Conservation (phyloP, 176 grass and related monocot genomes). For the Zoysia japonica region DNA sequence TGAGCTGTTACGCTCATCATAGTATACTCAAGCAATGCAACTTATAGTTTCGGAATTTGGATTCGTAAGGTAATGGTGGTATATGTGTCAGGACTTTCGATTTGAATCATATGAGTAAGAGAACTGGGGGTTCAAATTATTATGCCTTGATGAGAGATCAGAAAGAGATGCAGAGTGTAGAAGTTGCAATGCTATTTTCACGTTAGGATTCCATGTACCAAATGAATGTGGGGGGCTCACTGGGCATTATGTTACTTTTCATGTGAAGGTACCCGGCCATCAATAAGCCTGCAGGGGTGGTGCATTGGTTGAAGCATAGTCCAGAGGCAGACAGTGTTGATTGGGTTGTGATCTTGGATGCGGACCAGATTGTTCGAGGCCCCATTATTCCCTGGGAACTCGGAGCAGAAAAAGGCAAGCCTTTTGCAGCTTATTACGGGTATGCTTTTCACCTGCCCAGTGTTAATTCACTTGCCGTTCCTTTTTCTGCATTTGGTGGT, state of each 20-base stretch:
- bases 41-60: constrained; percentile 7
- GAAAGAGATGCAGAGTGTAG: neutral
- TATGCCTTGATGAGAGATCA: neutral
- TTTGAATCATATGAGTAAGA: neutral
- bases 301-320: constrained; percentile 93
- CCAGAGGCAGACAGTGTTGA: constrained; percentile 81
- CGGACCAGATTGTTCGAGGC: constrained; percentile 88
- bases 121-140: neutral
- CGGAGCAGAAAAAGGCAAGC: constrained; percentile 85
- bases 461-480: neutral
- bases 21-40: neutral
- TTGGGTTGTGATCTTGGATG: constrained; percentile 92
- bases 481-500: neutral
- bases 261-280: constrained; percentile 85
- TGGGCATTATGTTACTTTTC: constrained; percentile 12
- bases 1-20: neutral
- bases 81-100: neutral
- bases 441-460: constrained; percentile 30
- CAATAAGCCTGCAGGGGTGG: constrained; percentile 89
- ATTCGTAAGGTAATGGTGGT: neutral
- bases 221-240: constrained; percentile 5
- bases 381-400: constrained; percentile 93
- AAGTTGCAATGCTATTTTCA: neutral
- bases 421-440: constrained; percentile 92
- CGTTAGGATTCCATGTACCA: constrained; percentile 1